Evolutionary conservation across 148 eudicot species (phyloP), one percentile per base, ranked within the genome.

Genomic region (Beta vulgaris): DNA sequence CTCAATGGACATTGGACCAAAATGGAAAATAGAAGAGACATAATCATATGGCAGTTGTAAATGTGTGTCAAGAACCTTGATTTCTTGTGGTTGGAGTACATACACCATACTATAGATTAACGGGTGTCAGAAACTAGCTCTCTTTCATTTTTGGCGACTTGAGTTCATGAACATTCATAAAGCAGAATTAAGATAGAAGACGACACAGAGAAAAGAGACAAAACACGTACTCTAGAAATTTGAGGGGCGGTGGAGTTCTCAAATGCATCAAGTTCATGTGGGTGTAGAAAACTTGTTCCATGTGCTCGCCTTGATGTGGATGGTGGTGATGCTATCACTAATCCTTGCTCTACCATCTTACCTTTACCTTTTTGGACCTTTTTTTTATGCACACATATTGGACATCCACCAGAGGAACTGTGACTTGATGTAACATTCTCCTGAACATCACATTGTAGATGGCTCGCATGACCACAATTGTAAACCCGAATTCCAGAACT

Each of bases 391-490:
- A 83, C 85, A 82, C 98, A 94, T 53, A 91, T 76, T 35, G 98
- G 98, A 72, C 98, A 94, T 73, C 96, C 96, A 36, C 77, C 49
- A n/a, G 91, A 79, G 69, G 76, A 72, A 69, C 80, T 83, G 55
- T 74, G 79, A 39, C 64, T 74, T 29, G 87, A 81, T 32, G 85
- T 80, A 48, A 76, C 91, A 64, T 77, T 88, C 79, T 88, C 98
- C 72, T 78, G 86, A 80, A 80, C 74, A 68, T 91, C 87, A 75
- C 98, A 94, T 31, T 86, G 89, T 73, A 87, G 73, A 81, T 94
- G 98, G 79, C 77, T 82, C 60, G 93, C 88, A 79, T 94, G 98
- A 73, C 98, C 98, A 73, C 97, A 94, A 83, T 60, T 89, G 82
- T 85, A 94, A 71, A 94, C 84, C 76, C 87, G 91, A 71, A 91